Evolutionary conservation across 2,329 filamentous ascomycete species (phyloP).

Genomic region (Penicillium sp.): DNA sequence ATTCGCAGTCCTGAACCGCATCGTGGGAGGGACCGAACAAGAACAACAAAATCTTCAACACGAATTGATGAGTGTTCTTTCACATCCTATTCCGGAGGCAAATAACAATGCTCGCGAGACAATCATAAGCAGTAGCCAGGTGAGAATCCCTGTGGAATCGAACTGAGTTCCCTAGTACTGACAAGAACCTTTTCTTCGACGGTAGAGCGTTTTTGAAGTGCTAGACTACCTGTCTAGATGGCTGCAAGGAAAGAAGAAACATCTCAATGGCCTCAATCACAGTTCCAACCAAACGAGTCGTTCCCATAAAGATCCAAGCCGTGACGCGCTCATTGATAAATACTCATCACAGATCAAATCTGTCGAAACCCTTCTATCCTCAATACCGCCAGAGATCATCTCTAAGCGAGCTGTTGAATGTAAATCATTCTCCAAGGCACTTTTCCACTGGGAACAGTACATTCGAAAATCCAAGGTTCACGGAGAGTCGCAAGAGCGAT

Average conservation of each 20-base stretch:
- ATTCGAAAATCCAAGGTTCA: conserved; percentile 59
- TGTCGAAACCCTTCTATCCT: conserved; percentile 70
- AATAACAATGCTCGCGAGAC: conserved; percentile 66
- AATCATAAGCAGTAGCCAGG: conserved; percentile 82
- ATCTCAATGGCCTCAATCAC: conserved; percentile 34
- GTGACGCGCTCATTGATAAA: conserved; percentile 31
- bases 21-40: conserved; percentile 67
- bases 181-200: neutral
- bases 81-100: conserved; percentile 55
- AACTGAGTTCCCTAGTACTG: conserved; percentile 7
- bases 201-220: conserved; percentile 78
- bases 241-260: conserved; percentile 73
- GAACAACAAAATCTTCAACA: conserved; percentile 64
- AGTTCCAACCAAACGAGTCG: conserved; percentile 30
- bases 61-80: conserved; percentile 74
- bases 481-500: conserved; percentile 48
- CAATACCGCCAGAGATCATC: conserved; percentile 68
- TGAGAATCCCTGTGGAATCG: conserved; percentile 42
- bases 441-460: conserved; percentile 94
- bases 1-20: conserved; percentile 78
- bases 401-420: conserved; percentile 88
- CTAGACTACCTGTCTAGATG: conserved; percentile 90
- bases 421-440: conserved; percentile 83
- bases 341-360: conserved; percentile 51
- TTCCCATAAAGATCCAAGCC: conserved; percentile 26